phyloP scores from a whole-genome alignment of 345 rosid species.

The Ceriops zippeliana region DNA sequence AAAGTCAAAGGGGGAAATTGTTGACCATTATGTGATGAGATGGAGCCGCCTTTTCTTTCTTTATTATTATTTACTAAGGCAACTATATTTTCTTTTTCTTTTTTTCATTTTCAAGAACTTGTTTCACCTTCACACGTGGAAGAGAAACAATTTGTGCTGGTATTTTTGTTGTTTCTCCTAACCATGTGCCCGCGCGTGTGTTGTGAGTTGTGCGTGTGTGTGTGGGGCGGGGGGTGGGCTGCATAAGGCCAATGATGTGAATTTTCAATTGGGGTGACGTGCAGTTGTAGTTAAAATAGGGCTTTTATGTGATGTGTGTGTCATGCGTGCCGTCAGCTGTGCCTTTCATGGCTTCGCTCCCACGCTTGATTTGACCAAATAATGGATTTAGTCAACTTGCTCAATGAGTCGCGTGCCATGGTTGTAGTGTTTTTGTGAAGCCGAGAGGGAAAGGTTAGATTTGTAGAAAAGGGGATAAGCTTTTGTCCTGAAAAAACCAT shows the following conservation, averaged over 20 bases:
- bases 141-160: too few species aligned
- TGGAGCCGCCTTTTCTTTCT: constrained; percentile 38
- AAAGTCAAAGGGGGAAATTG: constrained; percentile 11
- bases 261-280: background rate
- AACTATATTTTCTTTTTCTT: background rate
- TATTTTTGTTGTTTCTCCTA: too few species aligned
- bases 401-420: too few species aligned
- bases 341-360: background rate
- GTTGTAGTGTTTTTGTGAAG: too few species aligned
- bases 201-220: too few species aligned
- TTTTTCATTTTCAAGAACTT: background rate
- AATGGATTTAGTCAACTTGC: background rate
- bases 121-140: too few species aligned
- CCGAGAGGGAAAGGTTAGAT: too few species aligned
- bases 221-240: background rate
- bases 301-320: background rate
- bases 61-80: background rate
- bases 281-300: background rate
- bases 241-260: background rate
- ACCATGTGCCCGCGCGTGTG: too few species aligned
- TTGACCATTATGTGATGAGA: constrained; percentile 31
- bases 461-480: too few species aligned
- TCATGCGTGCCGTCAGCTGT: background rate
- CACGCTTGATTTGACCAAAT: background rate
- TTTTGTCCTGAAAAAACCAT: too few species aligned